Evolutionary conservation across 306 rosid genomes (phyloP), one percentile per base, ranked within the genome.

Genomic region (Urtica urens): DNA sequence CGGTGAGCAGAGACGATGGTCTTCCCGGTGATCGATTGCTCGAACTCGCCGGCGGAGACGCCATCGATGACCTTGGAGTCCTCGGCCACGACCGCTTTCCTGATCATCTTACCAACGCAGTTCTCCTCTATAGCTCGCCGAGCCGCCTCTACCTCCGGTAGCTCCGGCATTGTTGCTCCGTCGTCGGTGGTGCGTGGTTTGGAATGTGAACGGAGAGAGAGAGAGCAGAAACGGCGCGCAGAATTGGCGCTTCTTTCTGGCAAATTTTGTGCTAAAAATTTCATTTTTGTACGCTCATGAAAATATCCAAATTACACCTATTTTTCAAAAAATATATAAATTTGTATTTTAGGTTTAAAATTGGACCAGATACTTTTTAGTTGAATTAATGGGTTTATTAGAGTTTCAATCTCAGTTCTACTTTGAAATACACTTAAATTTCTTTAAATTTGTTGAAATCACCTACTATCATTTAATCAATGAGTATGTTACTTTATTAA

Each of bases 71-170:
- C 95, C 72, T 84, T 88, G 51, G 90, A 1, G 75, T 88, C 97
- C 24, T 81, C 67, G 8, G 95, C 93, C 1, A 88, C 58, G 23
- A 78, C 5, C 24, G 79, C 77, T 56, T 50, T 81, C 23, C 7
- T 62, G 26, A 88, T 88, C 71, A 51, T 75, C 78, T 88, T 88
- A 1, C 97, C 95, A 2, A 74, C 26, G 40, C 95, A 88, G 71
- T 84, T 69, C 0, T 81, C 95, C 53, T 72, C 77, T 1, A 90
- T 61, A 43, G 97, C 93, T 52, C 79, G 71, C 67, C 97, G 79
- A 19, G 97, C 95, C 68, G 87, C 97, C 80, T 88, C 97, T 38
- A 88, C 97, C 69, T 90, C 97, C 49, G 97, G 97, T 24, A 90
- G 77, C 68, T 84, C 95, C 27, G 97, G 97, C 97, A 90, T 90